phyloP scores from a whole-genome alignment of 148 eudicot genomes.

The Oxyria digyna region DNA sequence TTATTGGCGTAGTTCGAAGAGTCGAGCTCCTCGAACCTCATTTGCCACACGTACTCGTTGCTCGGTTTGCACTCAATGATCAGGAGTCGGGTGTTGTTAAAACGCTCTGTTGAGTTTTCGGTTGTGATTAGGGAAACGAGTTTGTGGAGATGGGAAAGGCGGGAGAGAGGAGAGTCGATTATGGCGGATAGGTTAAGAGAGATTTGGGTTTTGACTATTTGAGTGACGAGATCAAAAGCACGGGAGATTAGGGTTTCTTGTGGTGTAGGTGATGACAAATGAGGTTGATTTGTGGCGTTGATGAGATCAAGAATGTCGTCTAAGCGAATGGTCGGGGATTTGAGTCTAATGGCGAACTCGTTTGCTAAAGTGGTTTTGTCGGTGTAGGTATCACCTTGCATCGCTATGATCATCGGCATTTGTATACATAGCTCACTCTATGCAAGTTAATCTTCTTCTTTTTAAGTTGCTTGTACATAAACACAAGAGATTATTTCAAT shows the following conservation, averaged over 20 bases:
- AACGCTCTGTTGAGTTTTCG: background rate
- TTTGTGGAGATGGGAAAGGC: background rate
- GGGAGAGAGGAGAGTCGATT: constrained; percentile 1
- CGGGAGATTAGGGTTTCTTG: background rate
- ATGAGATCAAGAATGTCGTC: background rate
- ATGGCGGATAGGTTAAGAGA: background rate
- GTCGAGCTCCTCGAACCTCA: background rate
- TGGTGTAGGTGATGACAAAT: background rate
- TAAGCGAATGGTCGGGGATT: background rate
- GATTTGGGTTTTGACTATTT: background rate
- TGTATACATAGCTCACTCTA: background rate
- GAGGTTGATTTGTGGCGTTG: background rate
- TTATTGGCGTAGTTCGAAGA: background rate
- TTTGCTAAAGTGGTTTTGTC: background rate
- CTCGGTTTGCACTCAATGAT: constrained; percentile 2
- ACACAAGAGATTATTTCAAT: too few relatives aligned
- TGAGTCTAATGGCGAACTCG: background rate
- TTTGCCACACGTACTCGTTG: background rate
- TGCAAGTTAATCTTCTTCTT: too few relatives aligned
- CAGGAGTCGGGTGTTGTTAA: background rate
- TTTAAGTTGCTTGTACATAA: too few relatives aligned
- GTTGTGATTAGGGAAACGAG: background rate
- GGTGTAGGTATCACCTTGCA: background rate
- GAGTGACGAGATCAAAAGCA: background rate
- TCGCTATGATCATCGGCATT: background rate